Conservation (phyloP, 1,139 yeast species). For the Hemisphaericaspora xylanilytica region DNA sequence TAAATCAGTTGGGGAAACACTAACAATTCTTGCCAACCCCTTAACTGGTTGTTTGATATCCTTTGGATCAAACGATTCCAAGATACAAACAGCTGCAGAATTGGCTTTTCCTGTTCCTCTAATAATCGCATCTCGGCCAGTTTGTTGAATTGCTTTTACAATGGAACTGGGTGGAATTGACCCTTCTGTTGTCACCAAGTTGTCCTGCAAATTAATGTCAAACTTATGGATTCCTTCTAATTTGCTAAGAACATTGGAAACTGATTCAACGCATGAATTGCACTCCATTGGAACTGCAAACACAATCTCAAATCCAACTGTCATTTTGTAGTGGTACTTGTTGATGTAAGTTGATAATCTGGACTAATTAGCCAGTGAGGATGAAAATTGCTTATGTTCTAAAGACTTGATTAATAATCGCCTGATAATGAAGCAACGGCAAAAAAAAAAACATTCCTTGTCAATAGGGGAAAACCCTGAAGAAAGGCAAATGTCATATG, state of each 20-base stretch:
- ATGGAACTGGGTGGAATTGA: conserved; percentile 67
- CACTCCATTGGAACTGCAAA: conserved; percentile 82
- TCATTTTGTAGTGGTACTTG: conserved; percentile 5
- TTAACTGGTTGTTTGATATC: conserved; percentile 62
- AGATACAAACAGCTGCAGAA: conserved; percentile 87
- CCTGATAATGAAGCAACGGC: no score
- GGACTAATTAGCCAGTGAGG: no score
- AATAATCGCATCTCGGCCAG: conserved; percentile 86
- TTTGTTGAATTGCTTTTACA: conserved; percentile 60
- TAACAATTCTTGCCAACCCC: conserved; percentile 87
- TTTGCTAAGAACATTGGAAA: conserved; percentile 49
- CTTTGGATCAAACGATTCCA: conserved; percentile 63
- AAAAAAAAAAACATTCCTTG: conserved; percentile 2
- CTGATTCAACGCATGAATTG: conserved; percentile 62
- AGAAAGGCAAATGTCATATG: no score
- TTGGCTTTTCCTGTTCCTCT: conserved; percentile 88
- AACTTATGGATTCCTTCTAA: conserved; percentile 47
- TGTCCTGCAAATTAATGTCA: conserved; percentile 51
- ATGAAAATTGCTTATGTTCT: no score
- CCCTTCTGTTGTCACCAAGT: conserved; percentile 65
- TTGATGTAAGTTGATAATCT: neutral
- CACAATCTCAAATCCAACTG: conserved; percentile 48
- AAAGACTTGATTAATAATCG: no score
- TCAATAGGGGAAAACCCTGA: no score
- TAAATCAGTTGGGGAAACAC: conserved; percentile 49